Evolutionary conservation across 345 rosid species (phyloP).

Genomic region (Salix caprea): DNA sequence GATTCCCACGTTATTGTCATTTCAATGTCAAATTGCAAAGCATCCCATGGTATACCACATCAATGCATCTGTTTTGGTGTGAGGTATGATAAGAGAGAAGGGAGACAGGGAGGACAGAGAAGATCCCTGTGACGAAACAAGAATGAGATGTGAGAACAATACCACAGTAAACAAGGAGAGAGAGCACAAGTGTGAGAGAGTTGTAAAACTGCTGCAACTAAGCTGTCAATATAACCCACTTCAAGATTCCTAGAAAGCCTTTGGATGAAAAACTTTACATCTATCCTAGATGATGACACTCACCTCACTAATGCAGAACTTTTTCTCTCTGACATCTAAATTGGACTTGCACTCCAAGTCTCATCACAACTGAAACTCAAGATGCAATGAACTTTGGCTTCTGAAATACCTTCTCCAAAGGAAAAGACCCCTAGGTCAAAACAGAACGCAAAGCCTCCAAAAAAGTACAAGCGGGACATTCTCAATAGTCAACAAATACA

Average conservation of each 20-base stretch:
- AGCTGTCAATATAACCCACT: neutral
- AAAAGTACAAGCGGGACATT: neutral
- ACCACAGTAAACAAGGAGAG: neutral
- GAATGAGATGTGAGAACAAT: neutral
- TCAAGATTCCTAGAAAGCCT: neutral
- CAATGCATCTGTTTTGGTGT: neutral
- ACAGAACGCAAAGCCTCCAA: neutral
- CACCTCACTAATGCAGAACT: neutral
- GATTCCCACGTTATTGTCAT: neutral
- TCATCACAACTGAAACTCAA: neutral
- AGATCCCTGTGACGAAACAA: neutral
- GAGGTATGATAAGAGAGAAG: neutral
- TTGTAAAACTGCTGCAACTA: neutral
- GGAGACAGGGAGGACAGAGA: neutral
- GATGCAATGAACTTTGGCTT: neutral
- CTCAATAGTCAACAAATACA: neutral
- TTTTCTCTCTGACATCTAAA: neutral
- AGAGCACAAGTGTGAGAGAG: neutral
- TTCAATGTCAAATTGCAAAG: neutral
- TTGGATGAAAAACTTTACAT: neutral
- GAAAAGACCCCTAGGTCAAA: neutral
- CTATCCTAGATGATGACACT: neutral
- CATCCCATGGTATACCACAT: neutral
- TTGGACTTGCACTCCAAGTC: neutral
- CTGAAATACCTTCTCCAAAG: neutral